These are phyloP conservation scores for Ziziphus jujuba DNA, from an alignment of 306 rosid species.

Conservation along the genomic window DNA sequence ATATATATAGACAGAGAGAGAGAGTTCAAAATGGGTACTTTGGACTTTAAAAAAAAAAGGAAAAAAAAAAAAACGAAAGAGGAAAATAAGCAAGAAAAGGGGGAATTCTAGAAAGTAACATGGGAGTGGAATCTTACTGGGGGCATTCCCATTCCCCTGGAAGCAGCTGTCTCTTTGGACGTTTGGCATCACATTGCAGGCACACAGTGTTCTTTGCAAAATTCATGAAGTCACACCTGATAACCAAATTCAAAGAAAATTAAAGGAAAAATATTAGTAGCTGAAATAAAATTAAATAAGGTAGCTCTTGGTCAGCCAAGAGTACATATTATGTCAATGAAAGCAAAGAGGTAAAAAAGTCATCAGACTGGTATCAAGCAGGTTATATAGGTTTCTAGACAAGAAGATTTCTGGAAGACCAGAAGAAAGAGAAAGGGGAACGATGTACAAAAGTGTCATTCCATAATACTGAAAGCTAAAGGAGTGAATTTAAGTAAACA, in stretches of 20 bases:
- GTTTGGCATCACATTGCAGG: slow-evolving; percentile 98
- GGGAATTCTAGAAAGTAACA: slow-evolving; percentile 1
- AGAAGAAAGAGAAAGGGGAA: not conserved
- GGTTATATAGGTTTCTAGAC: not conserved
- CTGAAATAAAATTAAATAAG: not conserved
- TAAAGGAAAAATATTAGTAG: not conserved
- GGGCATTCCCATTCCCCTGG: slow-evolving; percentile 99
- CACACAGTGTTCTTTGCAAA: slow-evolving; percentile 84
- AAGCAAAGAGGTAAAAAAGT: not conserved
- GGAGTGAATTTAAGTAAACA: not conserved
- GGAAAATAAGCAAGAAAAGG: slow-evolving; percentile 10
- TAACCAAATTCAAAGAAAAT: slow-evolving; percentile 25
- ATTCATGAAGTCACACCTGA: slow-evolving; percentile 99
- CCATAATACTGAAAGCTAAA: not conserved
- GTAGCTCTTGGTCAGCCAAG: not conserved
- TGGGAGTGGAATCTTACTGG: slow-evolving; percentile 60
- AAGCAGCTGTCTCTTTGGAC: slow-evolving; percentile 93
- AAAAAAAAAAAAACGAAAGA: no score
- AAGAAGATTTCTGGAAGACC: not conserved
- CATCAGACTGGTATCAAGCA: not conserved
- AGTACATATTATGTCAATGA: not conserved
- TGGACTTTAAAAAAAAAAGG: not conserved
- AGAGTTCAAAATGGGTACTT: no score
- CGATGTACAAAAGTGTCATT: not conserved
- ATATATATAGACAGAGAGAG: no score